These are phyloP conservation scores for Krasilnikovozyma curviuscula DNA, from an alignment of 768 basidiomycete species.

Conservation along the genomic window DNA sequence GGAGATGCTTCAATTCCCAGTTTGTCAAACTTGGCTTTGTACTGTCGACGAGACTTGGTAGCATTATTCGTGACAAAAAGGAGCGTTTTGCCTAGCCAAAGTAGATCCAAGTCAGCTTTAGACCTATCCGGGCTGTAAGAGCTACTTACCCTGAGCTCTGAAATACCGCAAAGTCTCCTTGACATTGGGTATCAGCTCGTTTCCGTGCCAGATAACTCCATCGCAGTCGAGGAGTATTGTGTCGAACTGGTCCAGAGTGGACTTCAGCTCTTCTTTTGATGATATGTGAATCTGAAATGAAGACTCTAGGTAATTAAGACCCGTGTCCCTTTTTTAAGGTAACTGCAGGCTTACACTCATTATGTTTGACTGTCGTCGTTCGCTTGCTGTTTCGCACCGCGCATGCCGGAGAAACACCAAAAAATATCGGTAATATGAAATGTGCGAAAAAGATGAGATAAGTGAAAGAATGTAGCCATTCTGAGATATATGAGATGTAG, in stretches of 20 bases:
- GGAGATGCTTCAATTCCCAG: slow-evolving; percentile 67
- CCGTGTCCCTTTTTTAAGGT: too few relatives aligned
- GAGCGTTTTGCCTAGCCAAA: neutral
- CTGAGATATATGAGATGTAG: too few relatives aligned
- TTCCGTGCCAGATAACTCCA: slow-evolving; percentile 82
- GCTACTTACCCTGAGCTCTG: slow-evolving; percentile 45
- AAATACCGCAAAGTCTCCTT: slow-evolving; percentile 53
- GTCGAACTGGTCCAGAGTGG: slow-evolving; percentile 45
- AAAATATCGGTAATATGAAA: too few relatives aligned
- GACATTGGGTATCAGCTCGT: slow-evolving; percentile 56
- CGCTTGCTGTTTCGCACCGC: too few relatives aligned
- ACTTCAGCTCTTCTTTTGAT: slow-evolving; percentile 27
- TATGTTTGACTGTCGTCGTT: too few relatives aligned
- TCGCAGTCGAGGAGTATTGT: slow-evolving; percentile 96
- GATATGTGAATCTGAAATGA: too few relatives aligned
- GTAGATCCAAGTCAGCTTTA: slow-evolving; percentile 10
- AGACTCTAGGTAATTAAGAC: too few relatives aligned
- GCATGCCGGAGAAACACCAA: too few relatives aligned
- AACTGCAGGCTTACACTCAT: too few relatives aligned
- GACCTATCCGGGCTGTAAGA: slow-evolving; percentile 2
- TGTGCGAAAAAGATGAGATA: too few relatives aligned
- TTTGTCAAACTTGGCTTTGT: slow-evolving; percentile 79
- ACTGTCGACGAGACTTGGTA: slow-evolving; percentile 67
- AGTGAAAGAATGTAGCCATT: too few relatives aligned
- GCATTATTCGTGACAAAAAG: slow-evolving; percentile 97